Conservation (phyloP, 345 rosid species). For the Limnanthes douglasii region DNA sequence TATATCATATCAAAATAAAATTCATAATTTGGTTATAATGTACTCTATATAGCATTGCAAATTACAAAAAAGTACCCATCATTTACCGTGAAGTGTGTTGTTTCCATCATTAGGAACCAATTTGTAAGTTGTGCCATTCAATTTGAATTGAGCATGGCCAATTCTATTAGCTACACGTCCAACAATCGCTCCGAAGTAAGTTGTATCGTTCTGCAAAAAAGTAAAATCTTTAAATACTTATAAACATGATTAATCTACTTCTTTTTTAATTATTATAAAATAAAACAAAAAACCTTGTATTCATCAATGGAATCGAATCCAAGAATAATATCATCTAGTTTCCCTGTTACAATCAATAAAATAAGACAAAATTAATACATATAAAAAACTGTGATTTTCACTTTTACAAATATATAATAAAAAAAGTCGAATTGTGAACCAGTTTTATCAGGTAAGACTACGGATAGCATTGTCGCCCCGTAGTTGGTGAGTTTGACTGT, state of each 20-base stretch:
- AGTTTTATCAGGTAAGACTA: constrained; percentile 35
- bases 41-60: not conserved
- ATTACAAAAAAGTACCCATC: not conserved
- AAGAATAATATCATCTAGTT: constrained; percentile 35
- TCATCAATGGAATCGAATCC: constrained; percentile 24
- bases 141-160: constrained; percentile 34
- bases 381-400: not conserved
- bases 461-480: constrained; percentile 52
- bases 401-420: no score
- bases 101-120: constrained; percentile 51
- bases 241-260: no score
- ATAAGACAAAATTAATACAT: not conserved
- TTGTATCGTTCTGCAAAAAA: constrained; percentile 32
- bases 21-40: not conserved
- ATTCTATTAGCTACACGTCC: constrained; percentile 91
- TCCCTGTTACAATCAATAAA: constrained; percentile 15
- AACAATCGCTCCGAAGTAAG: constrained; percentile 70
- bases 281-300: constrained; percentile 25
- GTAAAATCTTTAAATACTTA: not conserved
- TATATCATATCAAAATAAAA: constrained; percentile 4
- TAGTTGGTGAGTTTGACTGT: constrained; percentile 37
- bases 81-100: constrained; percentile 64
- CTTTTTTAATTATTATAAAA: not conserved
- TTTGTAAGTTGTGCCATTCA: constrained; percentile 43
- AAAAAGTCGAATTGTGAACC: no score